Evolutionary conservation across 73 alveolate species (phyloP), one percentile per base, ranked within the genome.

Genomic region (Stentor coeruleus): DNA sequence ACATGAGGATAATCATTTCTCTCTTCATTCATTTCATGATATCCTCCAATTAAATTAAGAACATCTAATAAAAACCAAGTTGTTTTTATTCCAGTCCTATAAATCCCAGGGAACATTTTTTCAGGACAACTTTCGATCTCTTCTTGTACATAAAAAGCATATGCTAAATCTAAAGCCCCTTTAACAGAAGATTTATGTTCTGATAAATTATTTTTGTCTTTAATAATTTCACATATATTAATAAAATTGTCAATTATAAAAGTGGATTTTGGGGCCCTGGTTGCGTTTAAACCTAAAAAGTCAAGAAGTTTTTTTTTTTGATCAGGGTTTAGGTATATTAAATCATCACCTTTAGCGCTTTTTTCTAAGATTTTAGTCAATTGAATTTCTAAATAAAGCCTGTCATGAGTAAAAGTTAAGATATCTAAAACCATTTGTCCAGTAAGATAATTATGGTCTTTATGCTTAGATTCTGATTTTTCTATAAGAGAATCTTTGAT

Each of bases 391-490:
- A 84, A 35, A 35, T 74, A 31, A 33, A 41, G 35, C 77, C 85
- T 76, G 28, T 88, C 94, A 81, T 59, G 84, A 59, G 59, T 85
- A 28, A 85, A 39, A 39, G 42, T 58, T 28, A 86, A 57, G 14
- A 82, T 86, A 76, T 82, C 81, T 30, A 83, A 28, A 20, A 86
- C 33, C 49, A 20, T 60, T 20, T 82, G 80, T 26, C 87, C 73
- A 58, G 41, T 58, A 76, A 38, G 74, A 2, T 28, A 39, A 58
- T 42, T 58, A 0, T 26, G 81, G 74, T 81, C 59, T 20, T 35
- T 40, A 28, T 33, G 60, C 76, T 33, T 11, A 49, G 40, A 3
- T 1, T 36, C 14, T 42, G 74, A 81, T 40, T 59, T 59, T 15
- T 59, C 41, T 11, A 80, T 84, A 3, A 88, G 59, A 3, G 55